A percentile compares a stretch with the other conserved stretches of the same genome.
phyloP scores from a whole-genome alignment of 805 yeast species.

The Maudiozyma pseudohumilis region DNA sequence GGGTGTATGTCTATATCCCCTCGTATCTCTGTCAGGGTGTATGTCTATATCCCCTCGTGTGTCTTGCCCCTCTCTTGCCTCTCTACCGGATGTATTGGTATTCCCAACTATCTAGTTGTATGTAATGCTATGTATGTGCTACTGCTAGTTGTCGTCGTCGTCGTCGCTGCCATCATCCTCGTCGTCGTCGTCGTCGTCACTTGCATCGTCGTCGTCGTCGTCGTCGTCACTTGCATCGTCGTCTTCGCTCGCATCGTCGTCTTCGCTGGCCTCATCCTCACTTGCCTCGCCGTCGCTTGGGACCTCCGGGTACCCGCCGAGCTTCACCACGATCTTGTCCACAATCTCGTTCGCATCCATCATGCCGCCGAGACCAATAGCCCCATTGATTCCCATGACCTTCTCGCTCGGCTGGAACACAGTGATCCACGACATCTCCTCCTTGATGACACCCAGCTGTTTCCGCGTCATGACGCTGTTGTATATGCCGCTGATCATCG shows the following conservation, averaged over 20 bases:
- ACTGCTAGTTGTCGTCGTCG: slow-evolving; percentile 5
- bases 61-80: too few relatives aligned
- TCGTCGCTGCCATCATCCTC: slow-evolving; percentile 6
- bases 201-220: slow-evolving; percentile 34
- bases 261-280: slow-evolving; percentile 33
- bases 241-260: slow-evolving; percentile 26
- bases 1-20: too few relatives aligned
- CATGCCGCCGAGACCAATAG: slow-evolving; percentile 98
- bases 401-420: slow-evolving; percentile 87
- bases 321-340: slow-evolving; percentile 63
- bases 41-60: too few relatives aligned
- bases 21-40: too few relatives aligned
- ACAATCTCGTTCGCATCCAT: slow-evolving; percentile 94
- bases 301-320: slow-evolving; percentile 50
- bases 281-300: slow-evolving; percentile 40
- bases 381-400: slow-evolving; percentile 87
- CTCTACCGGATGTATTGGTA: too few relatives aligned
- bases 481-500: slow-evolving; percentile 88
- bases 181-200: slow-evolving; percentile 37
- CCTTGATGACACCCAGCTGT: slow-evolving; percentile 64
- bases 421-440: slow-evolving; percentile 92
- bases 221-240: slow-evolving; percentile 22
- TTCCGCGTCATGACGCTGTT: slow-evolving; percentile 79
- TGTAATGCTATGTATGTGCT: neutral
- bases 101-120: too few relatives aligned